Evolutionary conservation across 2,329 filamentous ascomycete species (phyloP).

Genomic region (Claviceps purpurea): DNA sequence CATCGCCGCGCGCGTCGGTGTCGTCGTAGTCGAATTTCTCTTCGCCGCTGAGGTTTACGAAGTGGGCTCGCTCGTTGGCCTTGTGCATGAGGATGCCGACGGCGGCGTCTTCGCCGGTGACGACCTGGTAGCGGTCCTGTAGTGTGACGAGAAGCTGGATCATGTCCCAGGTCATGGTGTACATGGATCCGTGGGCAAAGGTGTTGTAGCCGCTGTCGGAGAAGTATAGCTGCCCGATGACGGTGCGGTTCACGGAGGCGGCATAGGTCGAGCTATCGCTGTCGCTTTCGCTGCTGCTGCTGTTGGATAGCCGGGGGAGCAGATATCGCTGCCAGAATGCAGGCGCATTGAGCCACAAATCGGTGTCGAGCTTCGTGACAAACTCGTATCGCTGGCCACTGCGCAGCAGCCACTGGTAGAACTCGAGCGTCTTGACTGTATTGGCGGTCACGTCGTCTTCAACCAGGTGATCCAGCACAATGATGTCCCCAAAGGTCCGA

Average conservation of each 20-base stretch:
- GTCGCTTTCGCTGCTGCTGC: too few species aligned
- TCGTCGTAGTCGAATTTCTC: conserved; percentile 20
- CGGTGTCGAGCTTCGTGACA: conserved; percentile 20
- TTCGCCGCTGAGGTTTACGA: conserved; percentile 16
- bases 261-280: neutral
- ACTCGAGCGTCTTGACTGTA: conserved; percentile 20
- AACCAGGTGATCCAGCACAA: conserved; percentile 18
- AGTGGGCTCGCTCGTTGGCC: conserved; percentile 11
- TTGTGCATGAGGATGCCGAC: conserved; percentile 16
- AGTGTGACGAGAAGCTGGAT: conserved; percentile 14
- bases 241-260: conserved; percentile 12
- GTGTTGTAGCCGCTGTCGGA: conserved; percentile 12
- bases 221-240: conserved; percentile 18
- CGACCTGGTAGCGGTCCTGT: conserved; percentile 13
- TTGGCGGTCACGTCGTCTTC: conserved; percentile 20
- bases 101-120: conserved; percentile 19
- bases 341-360: conserved; percentile 19
- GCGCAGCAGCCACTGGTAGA: conserved; percentile 18
- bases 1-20: conserved; percentile 14
- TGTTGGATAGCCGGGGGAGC: conserved; percentile 9
- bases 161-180: conserved; percentile 21
- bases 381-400: conserved; percentile 14
- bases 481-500: conserved; percentile 20
- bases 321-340: conserved; percentile 19
- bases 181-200: conserved; percentile 21